A percentile compares a stretch with the other conserved stretches of the same genome.
Conservation (phyloP, 179 eudicot genomes). For the Gypsophila paniculata region DNA sequence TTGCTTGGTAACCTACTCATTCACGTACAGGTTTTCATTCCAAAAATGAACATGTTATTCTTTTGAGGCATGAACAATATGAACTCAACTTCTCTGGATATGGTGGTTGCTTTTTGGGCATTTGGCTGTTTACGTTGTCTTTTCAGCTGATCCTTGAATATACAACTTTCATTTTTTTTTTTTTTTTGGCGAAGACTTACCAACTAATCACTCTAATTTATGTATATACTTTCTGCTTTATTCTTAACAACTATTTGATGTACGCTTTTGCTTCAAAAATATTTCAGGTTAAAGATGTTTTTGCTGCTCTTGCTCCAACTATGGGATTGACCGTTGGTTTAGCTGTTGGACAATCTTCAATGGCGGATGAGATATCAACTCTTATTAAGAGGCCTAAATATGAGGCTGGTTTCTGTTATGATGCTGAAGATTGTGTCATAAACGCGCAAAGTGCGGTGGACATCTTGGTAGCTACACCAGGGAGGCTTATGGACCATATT, state of each 20-base stretch:
- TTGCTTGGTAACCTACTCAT: neutral
- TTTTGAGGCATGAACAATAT: neutral
- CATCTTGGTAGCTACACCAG: slow-evolving; percentile 96
- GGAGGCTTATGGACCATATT: slow-evolving; percentile 96
- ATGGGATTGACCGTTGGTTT: slow-evolving; percentile 92
- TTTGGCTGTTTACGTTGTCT: neutral
- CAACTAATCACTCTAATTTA: neutral
- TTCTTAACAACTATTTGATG: neutral
- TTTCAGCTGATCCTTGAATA: slow-evolving; percentile 7
- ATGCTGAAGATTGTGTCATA: slow-evolving; percentile 49
- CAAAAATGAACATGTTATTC: neutral
- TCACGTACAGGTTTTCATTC: neutral
- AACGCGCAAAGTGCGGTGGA: slow-evolving; percentile 67
- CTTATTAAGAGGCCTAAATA: slow-evolving; percentile 59
- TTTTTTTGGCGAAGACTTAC: neutral
- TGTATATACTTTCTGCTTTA: neutral
- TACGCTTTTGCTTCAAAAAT: neutral
- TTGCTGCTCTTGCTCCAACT: slow-evolving; percentile 81
- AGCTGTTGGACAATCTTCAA: slow-evolving; percentile 94
- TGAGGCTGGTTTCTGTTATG: slow-evolving; percentile 65
- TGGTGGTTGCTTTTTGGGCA: neutral
- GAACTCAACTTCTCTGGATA: neutral
- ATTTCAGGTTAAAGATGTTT: slow-evolving; percentile 85
- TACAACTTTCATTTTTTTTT: neutral
- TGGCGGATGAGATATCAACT: slow-evolving; percentile 77